Evolutionary conservation across 2,329 filamentous ascomycete species (phyloP).

Genomic region (Cladophialophora chaetospira): DNA sequence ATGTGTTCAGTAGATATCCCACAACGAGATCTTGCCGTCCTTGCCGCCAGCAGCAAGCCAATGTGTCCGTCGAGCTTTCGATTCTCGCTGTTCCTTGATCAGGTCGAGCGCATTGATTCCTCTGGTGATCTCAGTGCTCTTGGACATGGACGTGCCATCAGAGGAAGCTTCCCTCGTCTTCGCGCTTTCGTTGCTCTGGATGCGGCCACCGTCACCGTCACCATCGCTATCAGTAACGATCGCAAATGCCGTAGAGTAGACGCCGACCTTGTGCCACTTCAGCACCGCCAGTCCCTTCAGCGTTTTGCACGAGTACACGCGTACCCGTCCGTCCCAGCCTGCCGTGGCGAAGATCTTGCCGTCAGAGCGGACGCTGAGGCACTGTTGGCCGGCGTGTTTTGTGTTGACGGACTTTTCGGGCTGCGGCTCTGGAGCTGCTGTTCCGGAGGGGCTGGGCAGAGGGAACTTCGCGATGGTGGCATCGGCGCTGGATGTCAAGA

Average conservation of each 20-base stretch:
- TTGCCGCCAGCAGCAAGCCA: conserved; percentile 92
- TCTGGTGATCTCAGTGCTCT: conserved; percentile 15
- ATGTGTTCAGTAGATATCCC: conserved; percentile 76
- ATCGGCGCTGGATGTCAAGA: conserved; percentile 82
- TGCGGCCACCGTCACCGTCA: neutral
- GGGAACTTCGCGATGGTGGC: conserved; percentile 72
- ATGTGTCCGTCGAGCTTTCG: conserved; percentile 70
- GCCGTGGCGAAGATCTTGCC: conserved; percentile 83
- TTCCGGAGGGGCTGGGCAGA: conserved; percentile 53
- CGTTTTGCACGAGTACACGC: conserved; percentile 78
- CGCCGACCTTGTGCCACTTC: conserved; percentile 90
- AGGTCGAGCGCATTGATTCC: conserved; percentile 40
- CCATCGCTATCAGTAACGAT: conserved; percentile 35
- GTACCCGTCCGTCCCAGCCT: conserved; percentile 82
- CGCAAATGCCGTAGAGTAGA: conserved; percentile 77
- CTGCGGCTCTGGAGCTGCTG: conserved; percentile 34
- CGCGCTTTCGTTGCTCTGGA: no score
- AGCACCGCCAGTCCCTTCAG: conserved; percentile 87
- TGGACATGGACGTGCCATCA: conserved; percentile 5
- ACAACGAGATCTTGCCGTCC: conserved; percentile 91
- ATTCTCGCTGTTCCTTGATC: conserved; percentile 65
- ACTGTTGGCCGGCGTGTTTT: conserved; percentile 88
- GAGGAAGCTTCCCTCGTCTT: neutral
- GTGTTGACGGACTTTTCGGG: conserved; percentile 70
- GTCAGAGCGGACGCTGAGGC: conserved; percentile 74